Evolutionary conservation across 345 rosid species (phyloP).

Genomic region (Gossypium raimondii): DNA sequence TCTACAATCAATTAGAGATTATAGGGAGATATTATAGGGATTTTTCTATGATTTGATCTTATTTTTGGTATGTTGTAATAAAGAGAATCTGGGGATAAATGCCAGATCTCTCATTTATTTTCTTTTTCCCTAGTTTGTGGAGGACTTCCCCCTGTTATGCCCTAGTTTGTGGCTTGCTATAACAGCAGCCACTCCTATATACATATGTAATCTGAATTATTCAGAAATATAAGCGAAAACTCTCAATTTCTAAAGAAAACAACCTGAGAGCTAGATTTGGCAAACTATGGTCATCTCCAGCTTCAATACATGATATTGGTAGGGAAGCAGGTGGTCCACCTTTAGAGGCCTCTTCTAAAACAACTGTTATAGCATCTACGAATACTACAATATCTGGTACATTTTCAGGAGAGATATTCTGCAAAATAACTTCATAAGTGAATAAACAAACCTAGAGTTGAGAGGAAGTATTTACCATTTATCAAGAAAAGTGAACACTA

Average conservation of each 20-base stretch:
- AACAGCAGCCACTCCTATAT: too few relatives aligned
- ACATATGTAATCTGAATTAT: too few relatives aligned
- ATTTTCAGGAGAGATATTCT: constrained; percentile 81
- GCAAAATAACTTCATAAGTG: constrained; percentile 30
- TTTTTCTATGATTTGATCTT: too few relatives aligned
- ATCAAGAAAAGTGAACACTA: not conserved
- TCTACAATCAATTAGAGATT: too few relatives aligned
- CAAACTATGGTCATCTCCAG: constrained; percentile 72
- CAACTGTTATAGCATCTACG: constrained; percentile 83
- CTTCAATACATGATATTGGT: constrained; percentile 92
- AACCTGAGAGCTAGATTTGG: constrained; percentile 95
- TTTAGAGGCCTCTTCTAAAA: constrained; percentile 79
- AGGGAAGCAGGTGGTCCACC: constrained; percentile 66
- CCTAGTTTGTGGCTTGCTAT: too few relatives aligned
- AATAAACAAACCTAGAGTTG: constrained; percentile 10
- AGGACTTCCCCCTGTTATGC: too few relatives aligned
- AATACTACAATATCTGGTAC: constrained; percentile 68
- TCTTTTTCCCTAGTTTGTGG: too few relatives aligned
- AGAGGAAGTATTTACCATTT: not conserved
- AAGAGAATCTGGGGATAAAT: too few relatives aligned
- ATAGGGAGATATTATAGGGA: too few relatives aligned
- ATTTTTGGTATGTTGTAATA: too few relatives aligned
- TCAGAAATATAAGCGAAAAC: too few relatives aligned
- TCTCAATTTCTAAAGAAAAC: not conserved
- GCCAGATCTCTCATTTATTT: too few relatives aligned